phyloP scores from a whole-genome alignment of 371 early-diverging fungal species.

The Saksenaea oblongispora region DNA sequence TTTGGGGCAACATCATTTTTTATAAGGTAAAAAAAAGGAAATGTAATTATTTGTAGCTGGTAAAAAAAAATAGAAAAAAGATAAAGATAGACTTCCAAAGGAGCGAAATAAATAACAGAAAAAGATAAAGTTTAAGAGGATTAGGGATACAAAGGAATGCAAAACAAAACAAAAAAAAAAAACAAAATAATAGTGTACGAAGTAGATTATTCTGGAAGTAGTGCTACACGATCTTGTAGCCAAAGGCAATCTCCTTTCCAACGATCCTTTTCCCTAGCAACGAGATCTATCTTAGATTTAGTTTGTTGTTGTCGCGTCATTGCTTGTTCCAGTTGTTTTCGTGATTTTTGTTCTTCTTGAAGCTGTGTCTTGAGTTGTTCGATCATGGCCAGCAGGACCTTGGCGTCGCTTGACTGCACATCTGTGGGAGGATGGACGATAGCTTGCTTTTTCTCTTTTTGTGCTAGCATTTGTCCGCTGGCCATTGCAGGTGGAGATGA shows the following conservation, averaged over 20 bases:
- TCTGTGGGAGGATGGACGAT: background rate
- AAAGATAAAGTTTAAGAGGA: background rate
- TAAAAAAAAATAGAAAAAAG: no score
- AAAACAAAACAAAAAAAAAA: background rate
- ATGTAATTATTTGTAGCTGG: no score
- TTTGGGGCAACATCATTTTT: no score
- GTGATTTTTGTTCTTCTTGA: conserved; percentile 48
- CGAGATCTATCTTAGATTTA: conserved; percentile 13
- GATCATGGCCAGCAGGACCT: conserved; percentile 26
- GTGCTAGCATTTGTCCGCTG: conserved; percentile 12
- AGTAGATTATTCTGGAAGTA: conserved; percentile 26
- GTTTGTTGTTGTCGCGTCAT: conserved; percentile 17
- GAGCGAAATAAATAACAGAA: no score
- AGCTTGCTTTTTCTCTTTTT: background rate
- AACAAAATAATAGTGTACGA: background rate
- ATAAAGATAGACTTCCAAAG: no score
- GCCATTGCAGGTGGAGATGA: conserved; percentile 39
- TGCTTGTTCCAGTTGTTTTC: conserved; percentile 28
- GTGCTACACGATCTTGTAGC: conserved; percentile 35
- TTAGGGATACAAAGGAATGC: conserved; percentile 4
- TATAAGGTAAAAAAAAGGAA: no score
- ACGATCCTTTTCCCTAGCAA: conserved; percentile 33
- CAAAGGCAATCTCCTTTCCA: conserved; percentile 41
- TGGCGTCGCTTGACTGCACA: conserved; percentile 1
- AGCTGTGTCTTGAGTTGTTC: conserved; percentile 40